Base-by-base conservation (phyloP, 1,284 basidiomycete species). In the Marasmius fiardii region DNA sequence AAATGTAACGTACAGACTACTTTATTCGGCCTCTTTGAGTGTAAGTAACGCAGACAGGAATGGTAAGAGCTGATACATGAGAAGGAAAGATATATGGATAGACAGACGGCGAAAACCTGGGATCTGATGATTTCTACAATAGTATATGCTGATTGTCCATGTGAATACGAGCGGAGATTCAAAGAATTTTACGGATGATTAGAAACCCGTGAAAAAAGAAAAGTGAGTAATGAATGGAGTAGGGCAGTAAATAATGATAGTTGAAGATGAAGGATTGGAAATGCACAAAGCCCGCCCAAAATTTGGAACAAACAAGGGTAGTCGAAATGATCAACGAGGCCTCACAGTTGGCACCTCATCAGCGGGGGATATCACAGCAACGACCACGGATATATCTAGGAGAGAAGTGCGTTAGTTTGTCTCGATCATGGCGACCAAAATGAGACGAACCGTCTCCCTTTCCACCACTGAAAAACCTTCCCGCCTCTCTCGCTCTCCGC, bases 361-460 rank as follows among this genome's bases (percentile, higher is more conserved):
- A 31, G 75, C 70, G 31, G 79, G 80, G 21, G 81, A 81, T 53
- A 85, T 81, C 28, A 84, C 78, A 8, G 82, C 82, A 0, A 84
- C 82, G 34, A 84, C 69, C 5, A 84, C 83, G 0, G 85, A 86
- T 45, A 88, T 88, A 71, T 88, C 85, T 87, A 63, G 3, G 45
- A 20, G 26, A 43, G 45, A 50, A 48, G 14, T 48, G 47, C 51
- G 39, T 53, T 41, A 18, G 28, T 7, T 16, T n/a, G 24, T 45
- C 4, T 4, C 28, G 10, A 4, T 31, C 12, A 47, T 18, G 10
- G 44, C 20, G 43, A 10, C 20, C 3, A 18, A 49, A 54, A 33
- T 37, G 6, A 34, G n/a, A 70, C 82, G 63, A 60, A 88, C 87
- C 88, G 74, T 91, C 88, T 33, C 79, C 78, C 72, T 91, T 91